Conservation (phyloP, 2,329 filamentous ascomycete genomes). For the Diaporthe ilicicola region DNA sequence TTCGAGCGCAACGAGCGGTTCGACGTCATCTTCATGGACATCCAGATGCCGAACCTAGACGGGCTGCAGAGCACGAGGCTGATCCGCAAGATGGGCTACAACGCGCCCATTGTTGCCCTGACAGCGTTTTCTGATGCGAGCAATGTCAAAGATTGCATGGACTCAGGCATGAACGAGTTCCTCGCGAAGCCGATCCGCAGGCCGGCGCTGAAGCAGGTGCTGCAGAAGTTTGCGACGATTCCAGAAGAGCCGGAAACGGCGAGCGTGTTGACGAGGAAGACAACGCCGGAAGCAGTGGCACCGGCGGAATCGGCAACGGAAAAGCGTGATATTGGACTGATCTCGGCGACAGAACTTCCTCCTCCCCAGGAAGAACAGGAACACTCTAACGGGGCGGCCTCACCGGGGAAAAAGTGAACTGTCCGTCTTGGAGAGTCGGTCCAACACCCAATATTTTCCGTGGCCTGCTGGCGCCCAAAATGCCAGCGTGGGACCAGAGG, state of each 20-base stretch:
- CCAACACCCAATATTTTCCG: not conserved
- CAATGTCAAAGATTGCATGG: slow-evolving; percentile 86
- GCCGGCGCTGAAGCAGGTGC: slow-evolving; percentile 85
- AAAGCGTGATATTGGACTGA: slow-evolving; percentile 6
- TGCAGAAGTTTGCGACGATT: slow-evolving; percentile 86
- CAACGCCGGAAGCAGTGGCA: slow-evolving; percentile 40
- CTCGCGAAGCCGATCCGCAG: slow-evolving; percentile 79
- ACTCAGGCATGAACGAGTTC: slow-evolving; percentile 93
- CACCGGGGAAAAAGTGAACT: slow-evolving; percentile 19
- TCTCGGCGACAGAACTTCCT: slow-evolving; percentile 22
- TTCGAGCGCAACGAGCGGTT: slow-evolving; percentile 79
- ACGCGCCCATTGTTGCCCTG: slow-evolving; percentile 86
- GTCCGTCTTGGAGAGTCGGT: not conserved
- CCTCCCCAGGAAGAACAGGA: not conserved
- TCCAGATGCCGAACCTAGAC: slow-evolving; percentile 94
- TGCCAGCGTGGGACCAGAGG: not conserved
- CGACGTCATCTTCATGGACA: slow-evolving; percentile 95
- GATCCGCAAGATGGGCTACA: slow-evolving; percentile 87
- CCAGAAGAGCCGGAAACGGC: slow-evolving; percentile 70
- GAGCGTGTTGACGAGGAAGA: slow-evolving; percentile 44
- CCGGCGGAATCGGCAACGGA: slow-evolving; percentile 20
- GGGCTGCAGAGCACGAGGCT: slow-evolving; percentile 86
- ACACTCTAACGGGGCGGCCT: slow-evolving; percentile 26
- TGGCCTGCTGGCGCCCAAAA: not conserved
- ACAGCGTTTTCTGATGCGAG: slow-evolving; percentile 92